These are phyloP conservation scores for Suillus brevipes DNA, from an alignment of 768 basidiomycete genomes.

Conservation along the genomic window DNA sequence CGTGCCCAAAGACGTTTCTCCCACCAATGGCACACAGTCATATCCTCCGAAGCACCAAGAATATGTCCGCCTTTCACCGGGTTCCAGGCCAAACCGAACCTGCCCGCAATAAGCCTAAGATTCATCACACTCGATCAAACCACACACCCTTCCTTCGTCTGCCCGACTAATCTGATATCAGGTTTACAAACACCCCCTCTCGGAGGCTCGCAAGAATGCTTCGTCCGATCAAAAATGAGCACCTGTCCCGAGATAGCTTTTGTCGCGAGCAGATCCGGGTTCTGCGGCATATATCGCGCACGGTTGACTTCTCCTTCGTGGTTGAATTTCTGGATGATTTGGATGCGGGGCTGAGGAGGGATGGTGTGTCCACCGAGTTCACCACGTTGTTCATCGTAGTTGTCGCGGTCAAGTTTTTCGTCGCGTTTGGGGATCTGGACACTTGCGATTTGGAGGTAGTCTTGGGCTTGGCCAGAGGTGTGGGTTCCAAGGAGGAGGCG, in stretches of 20 bases:
- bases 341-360: slow-evolving; percentile 81
- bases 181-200: slow-evolving; percentile 83
- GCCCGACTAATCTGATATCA: slow-evolving; percentile 88
- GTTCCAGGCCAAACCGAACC: slow-evolving; percentile 95
- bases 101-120: slow-evolving; percentile 31
- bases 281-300: slow-evolving; percentile 99
- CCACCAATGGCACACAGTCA: slow-evolving; percentile 93
- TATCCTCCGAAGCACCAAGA: slow-evolving; percentile 92
- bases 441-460: slow-evolving; percentile 94
- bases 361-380: slow-evolving; percentile 93
- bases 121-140: slow-evolving; percentile 3
- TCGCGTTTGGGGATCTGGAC: slow-evolving; percentile 90
- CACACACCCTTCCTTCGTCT: slow-evolving; percentile 88
- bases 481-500: slow-evolving; percentile 95
- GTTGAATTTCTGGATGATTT: slow-evolving; percentile 91
- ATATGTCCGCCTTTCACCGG: slow-evolving; percentile 80
- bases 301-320: slow-evolving; percentile 95
- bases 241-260: slow-evolving; percentile 92
- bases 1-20: neutral
- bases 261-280: slow-evolving; percentile 94
- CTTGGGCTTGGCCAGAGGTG: slow-evolving; percentile 91
- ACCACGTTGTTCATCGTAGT: slow-evolving; percentile 91
- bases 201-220: slow-evolving; percentile 92
- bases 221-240: slow-evolving; percentile 94
- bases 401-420: slow-evolving; percentile 73